Base-by-base conservation (phyloP, 2,329 filamentous ascomycete genomes). In the Capronia americana region DNA sequence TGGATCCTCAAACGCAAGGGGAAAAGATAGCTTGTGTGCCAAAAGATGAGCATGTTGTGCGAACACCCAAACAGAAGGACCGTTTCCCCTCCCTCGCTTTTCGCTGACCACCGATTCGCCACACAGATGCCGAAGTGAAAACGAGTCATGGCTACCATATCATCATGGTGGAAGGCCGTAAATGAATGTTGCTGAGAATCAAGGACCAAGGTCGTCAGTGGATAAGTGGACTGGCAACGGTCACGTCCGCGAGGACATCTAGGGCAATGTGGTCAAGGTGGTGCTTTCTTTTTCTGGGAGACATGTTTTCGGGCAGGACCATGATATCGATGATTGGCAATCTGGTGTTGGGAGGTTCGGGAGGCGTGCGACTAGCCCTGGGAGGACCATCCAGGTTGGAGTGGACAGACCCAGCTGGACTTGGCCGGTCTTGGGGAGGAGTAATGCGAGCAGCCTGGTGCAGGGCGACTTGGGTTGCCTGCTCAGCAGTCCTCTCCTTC, bases 141-240 rank as follows among this genome's bases (percentile, higher is more conserved):
- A 88, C 87, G 8, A 81, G 81, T 14, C 85, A 87, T 77, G 87
- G 87, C n/a, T 90, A 89, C 79, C 87, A 89, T 77, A 85, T 90
- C 70, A 83, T 89, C 60, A 89, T 89, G 86, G 86, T 89, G 2
- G 87, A 89, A 74, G 87, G 87, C 57, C 80, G 87, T 74, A 88
- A 87, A 75, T 88, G 68, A 74, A 44, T 65, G 55, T n/a, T 41
- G 24, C 32, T 20, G n/a, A 44, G 51, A 57, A 62, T 48, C 23
- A 55, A 54, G 44, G 57, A 59, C 26, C 12, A 20, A 44, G 20
- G n/a, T 20, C 32, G n/a, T 72, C 53, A 66, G 62, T 70, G 67
- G 51, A 69, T 68, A 44, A 71, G 61, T 38, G 70, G 70, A 64
- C 66, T 70, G 30, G 70, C 69, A 24, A 71, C 61, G 48, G 61